Percentiles rank a stretch among this genome's conserved stretches.
Conservation (phyloP, 371 early-diverging fungal species). For the Blakeslea trispora region DNA sequence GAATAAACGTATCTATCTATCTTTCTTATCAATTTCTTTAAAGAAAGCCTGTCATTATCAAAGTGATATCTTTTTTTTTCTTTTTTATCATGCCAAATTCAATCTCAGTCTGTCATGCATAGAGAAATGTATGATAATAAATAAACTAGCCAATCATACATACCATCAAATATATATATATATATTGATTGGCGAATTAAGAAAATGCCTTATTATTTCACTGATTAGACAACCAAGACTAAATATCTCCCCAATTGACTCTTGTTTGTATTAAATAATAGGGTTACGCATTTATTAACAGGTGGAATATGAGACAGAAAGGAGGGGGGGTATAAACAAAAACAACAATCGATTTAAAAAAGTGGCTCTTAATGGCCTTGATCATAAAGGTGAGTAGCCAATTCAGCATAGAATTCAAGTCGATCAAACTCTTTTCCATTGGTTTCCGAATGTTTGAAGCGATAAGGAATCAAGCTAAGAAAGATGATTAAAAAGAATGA, state of each 20-base stretch:
- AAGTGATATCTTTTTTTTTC: not conserved
- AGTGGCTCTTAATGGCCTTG: conserved; percentile 40
- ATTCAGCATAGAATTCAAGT: conserved; percentile 74
- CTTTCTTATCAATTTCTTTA: conserved; percentile 1
- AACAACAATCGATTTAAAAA: not conserved
- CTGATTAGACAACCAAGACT: no score
- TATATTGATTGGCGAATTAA: no score
- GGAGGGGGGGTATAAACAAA: not conserved
- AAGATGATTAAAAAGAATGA: conserved; percentile 3
- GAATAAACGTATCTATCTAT: no score
- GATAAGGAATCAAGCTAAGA: conserved; percentile 24
- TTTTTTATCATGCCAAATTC: no score
- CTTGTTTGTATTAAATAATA: no score
- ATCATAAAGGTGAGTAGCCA: conserved; percentile 68
- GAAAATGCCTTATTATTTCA: no score
- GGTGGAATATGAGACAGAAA: not conserved
- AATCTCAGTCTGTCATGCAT: no score
- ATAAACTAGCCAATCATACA: no score
- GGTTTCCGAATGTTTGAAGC: conserved; percentile 12
- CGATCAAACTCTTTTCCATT: conserved; percentile 62
- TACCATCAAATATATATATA: no score
- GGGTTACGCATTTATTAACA: no score
- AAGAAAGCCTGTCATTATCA: not conserved
- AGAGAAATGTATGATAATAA: no score
- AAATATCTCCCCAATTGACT: no score